Conservation (phyloP, 257 asterid genomes). For the Echium plantagineum region DNA sequence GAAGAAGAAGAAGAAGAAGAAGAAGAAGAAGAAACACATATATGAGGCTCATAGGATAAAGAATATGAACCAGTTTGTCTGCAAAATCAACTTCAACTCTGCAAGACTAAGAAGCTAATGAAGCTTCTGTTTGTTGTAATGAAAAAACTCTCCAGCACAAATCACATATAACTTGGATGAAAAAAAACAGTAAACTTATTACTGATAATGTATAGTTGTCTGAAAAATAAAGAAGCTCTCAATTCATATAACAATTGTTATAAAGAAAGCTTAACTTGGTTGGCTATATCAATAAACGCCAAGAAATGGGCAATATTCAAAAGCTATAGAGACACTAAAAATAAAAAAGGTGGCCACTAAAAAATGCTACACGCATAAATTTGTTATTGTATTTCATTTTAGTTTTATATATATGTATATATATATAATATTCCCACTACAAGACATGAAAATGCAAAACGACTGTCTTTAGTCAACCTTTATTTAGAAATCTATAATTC, state of each 20-base stretch:
- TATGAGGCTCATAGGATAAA: not conserved
- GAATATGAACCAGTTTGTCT: not conserved
- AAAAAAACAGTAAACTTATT: not conserved
- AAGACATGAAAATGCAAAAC: too few relatives aligned
- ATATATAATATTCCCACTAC: constrained; percentile 1
- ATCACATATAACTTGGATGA: constrained; percentile 11
- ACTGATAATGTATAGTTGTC: constrained; percentile 5
- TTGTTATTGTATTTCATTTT: not conserved
- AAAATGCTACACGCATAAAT: constrained; percentile 15
- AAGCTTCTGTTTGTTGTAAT: constrained; percentile 4
- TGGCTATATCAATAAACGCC: constrained; percentile 20
- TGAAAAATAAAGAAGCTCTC: constrained; percentile 4
- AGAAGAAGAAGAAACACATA: not conserved
- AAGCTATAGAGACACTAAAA: constrained; percentile 18
- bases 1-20: too few relatives aligned
- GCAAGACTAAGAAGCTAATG: not conserved
- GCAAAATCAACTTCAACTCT: not conserved
- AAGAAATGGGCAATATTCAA: constrained; percentile 8
- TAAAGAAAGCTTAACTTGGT: constrained; percentile 19
- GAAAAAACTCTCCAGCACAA: not conserved
- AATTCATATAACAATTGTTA: constrained; percentile 13
- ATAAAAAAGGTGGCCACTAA: constrained; percentile 18
- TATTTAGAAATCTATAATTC: too few relatives aligned
- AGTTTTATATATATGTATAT: constrained; percentile 4
- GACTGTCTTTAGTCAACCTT: too few relatives aligned